Conservation (phyloP, 2,329 filamentous ascomycete species). For the Hypoxylon sp. region DNA sequence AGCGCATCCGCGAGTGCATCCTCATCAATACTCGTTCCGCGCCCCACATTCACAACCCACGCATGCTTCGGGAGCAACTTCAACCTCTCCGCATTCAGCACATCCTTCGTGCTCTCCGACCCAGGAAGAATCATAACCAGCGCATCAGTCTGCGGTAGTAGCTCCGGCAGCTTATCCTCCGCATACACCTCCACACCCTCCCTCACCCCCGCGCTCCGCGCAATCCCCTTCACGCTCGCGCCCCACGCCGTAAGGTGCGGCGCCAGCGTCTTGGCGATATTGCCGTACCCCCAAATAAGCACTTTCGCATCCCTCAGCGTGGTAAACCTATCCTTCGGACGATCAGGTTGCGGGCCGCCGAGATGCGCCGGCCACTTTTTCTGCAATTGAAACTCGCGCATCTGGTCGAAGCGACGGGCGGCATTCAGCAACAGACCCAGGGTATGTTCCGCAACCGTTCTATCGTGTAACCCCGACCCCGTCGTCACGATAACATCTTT, state of each 20-base stretch:
- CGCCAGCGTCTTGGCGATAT: constrained; percentile 72
- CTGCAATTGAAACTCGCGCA: constrained; percentile 72
- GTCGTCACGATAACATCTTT: constrained; percentile 67
- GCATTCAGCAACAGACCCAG: constrained; percentile 69
- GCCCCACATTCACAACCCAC: constrained; percentile 67
- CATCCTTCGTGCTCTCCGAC: constrained; percentile 67
- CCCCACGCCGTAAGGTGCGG: constrained; percentile 68
- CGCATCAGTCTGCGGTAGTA: constrained; percentile 71
- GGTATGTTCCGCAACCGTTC: constrained; percentile 74
- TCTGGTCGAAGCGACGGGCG: constrained; percentile 70
- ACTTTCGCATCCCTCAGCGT: constrained; percentile 71
- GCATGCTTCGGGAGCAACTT: constrained; percentile 68
- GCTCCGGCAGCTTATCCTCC: constrained; percentile 65
- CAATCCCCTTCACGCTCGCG: constrained; percentile 70
- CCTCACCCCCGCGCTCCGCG: constrained; percentile 68
- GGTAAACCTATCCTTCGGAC: constrained; percentile 68
- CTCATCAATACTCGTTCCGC: constrained; percentile 64
- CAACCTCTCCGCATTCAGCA: constrained; percentile 67
- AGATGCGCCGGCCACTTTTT: constrained; percentile 72
- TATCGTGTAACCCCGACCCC: constrained; percentile 73
- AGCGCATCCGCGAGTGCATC: constrained; percentile 62
- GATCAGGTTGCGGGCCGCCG: constrained; percentile 71
- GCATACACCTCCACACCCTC: constrained; percentile 69
- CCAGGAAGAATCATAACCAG: constrained; percentile 77
- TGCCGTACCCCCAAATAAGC: constrained; percentile 75